Percentiles rank a stretch among this genome's conserved stretches.
Conservation (phyloP, 2,329 filamentous ascomycete species). For the Meredithiella fracta region DNA sequence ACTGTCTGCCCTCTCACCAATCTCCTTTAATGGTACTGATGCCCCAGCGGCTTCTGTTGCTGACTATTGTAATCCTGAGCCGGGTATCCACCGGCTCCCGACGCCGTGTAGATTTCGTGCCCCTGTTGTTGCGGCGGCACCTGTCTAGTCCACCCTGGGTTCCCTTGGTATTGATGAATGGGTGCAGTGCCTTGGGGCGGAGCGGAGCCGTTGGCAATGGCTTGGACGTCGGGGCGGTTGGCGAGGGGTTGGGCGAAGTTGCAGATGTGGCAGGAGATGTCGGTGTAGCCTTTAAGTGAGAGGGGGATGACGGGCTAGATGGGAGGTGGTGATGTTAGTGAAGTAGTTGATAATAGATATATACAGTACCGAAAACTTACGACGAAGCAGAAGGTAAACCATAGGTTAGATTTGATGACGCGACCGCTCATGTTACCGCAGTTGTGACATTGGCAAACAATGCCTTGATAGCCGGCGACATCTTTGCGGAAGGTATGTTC, state of each 20-base stretch:
- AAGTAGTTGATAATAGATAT: background rate
- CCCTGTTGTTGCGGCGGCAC: conserved; percentile 15
- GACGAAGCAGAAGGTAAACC: conserved; percentile 69
- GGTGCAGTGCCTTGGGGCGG: conserved; percentile 2
- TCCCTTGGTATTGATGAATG: conserved; percentile 8
- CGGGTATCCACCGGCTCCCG: background rate
- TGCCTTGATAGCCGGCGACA: conserved; percentile 43
- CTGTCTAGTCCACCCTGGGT: conserved; percentile 21
- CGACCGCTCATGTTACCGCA: conserved; percentile 46
- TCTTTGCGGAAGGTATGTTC: conserved; percentile 45
- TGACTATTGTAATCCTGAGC: background rate
- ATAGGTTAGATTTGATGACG: conserved; percentile 48
- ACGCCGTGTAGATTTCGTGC: background rate
- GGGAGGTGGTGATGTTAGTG: conserved; percentile 16
- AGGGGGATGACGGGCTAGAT: conserved; percentile 53
- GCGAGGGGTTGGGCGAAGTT: conserved; percentile 54
- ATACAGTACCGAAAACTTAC: conserved; percentile 26
- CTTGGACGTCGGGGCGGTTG: conserved; percentile 38
- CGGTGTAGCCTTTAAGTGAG: conserved; percentile 47
- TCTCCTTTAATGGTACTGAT: conserved; percentile 7
- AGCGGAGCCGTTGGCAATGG: conserved; percentile 30
- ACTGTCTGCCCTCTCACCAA: background rate
- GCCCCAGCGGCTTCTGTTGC: conserved; percentile 4
- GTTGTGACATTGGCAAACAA: conserved; percentile 48
- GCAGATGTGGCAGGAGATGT: conserved; percentile 60